Conservation (phyloP, 495 filamentous ascomycete species). For the Penicillium chermesinum region DNA sequence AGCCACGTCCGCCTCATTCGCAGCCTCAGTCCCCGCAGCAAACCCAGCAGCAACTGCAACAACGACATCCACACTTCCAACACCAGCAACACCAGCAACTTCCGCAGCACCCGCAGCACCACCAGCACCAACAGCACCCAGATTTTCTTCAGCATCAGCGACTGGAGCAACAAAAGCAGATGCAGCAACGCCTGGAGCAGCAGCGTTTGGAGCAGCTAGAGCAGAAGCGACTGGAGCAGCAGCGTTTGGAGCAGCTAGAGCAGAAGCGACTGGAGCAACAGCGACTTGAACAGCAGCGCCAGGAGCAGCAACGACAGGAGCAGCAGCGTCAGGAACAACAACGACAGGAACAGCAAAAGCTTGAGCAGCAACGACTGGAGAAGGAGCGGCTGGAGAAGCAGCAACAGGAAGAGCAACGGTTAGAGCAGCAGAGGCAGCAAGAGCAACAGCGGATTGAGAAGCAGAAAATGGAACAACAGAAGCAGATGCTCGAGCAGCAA, state of each 20-base stretch:
- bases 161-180: conserved; percentile 16
- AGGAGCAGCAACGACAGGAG: conserved; percentile 20
- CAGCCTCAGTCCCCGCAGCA: conserved; percentile 33
- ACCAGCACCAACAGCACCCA: conserved; percentile 18
- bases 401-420: conserved; percentile 13
- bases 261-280: conserved; percentile 19
- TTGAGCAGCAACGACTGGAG: conserved; percentile 8
- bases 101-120: conserved; percentile 20
- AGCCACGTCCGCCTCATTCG: conserved; percentile 25
- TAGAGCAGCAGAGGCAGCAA: conserved; percentile 15
- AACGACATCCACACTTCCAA: conserved; percentile 24
- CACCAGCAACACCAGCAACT: conserved; percentile 19
- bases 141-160: conserved; percentile 11
- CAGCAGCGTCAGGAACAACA: conserved; percentile 17
- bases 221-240: conserved; percentile 19
- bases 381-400: conserved; percentile 1
- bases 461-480: too few relatives aligned
- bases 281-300: conserved; percentile 12
- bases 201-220: conserved; percentile 15
- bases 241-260: conserved; percentile 17
- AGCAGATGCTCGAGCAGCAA: conserved; percentile 4
- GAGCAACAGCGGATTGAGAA: conserved; percentile 11
- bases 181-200: conserved; percentile 18
- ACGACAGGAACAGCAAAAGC: conserved; percentile 8
- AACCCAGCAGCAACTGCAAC: conserved; percentile 26